Evolutionary conservation across 2,329 filamentous ascomycete genomes (phyloP).

Genomic region (Colletotrichum cuscutae): DNA sequence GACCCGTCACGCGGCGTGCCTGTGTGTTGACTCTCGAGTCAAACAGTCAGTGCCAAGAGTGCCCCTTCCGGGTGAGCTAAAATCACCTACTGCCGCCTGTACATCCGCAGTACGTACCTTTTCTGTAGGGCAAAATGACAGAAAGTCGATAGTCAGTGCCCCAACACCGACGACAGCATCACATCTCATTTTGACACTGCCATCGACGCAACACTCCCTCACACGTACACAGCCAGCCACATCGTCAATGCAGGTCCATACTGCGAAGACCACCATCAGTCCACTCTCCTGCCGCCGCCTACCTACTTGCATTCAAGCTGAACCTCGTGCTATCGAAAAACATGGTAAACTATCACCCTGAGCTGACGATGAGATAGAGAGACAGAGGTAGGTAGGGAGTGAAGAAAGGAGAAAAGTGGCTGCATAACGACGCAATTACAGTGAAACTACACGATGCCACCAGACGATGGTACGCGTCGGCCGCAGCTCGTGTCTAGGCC

Average conservation of each 20-base stretch:
- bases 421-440: neutral
- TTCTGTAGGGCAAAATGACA: neutral
- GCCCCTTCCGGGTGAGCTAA: conserved; percentile 1
- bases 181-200: neutral
- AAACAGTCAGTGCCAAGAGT: neutral
- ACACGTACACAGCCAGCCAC: neutral
- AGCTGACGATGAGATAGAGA: neutral
- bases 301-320: neutral
- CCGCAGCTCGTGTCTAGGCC: neutral
- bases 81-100: neutral
- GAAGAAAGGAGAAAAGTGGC: neutral
- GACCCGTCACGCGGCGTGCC: too few relatives aligned
- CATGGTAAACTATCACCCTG: neutral
- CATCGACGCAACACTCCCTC: neutral
- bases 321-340: neutral
- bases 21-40: neutral
- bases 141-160: neutral
- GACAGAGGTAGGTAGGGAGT: neutral
- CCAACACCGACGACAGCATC: neutral
- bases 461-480: neutral
- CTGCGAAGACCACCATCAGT: neutral
- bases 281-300: neutral
- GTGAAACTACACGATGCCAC: conserved; percentile 1
- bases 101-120: neutral
- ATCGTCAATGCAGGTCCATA: neutral